phyloP scores from a whole-genome alignment of 1,284 basidiomycete genomes.

The Peniophora sp. region DNA sequence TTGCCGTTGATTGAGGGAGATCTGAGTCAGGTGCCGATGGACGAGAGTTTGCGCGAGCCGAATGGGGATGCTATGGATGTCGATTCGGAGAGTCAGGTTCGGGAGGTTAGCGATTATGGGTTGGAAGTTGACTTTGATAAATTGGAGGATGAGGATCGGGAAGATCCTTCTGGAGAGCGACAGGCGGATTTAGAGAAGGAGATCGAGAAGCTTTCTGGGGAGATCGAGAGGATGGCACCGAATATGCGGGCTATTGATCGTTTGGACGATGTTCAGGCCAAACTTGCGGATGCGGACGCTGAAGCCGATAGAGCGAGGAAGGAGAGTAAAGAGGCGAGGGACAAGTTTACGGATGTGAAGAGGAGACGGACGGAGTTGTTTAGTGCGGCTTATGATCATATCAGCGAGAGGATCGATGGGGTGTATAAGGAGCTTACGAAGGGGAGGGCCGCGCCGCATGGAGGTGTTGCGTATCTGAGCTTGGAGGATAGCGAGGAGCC shows the following conservation, averaged over 20 bases:
- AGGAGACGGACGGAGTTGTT: conserved; percentile 83
- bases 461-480: conserved; percentile 93
- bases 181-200: conserved; percentile 73
- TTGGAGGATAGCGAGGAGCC: conserved; percentile 98
- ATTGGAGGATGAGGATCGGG: conserved; percentile 79
- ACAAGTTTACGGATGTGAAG: conserved; percentile 87
- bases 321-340: conserved; percentile 83
- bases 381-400: conserved; percentile 95
- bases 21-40: conserved; percentile 86
- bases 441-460: conserved; percentile 87
- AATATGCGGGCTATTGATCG: conserved; percentile 95
- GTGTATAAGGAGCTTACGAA: conserved; percentile 99
- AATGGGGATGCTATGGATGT: conserved; percentile 82
- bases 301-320: conserved; percentile 75
- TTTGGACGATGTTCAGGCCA: conserved; percentile 87
- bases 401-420: conserved; percentile 87
- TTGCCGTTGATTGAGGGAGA: conserved; percentile 75
- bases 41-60: conserved; percentile 39
- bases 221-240: conserved; percentile 93
- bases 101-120: conserved; percentile 75
- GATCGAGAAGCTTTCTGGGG: conserved; percentile 65
- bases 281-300: conserved; percentile 64
- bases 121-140: conserved; percentile 84
- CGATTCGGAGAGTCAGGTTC: conserved; percentile 69
- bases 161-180: conserved; percentile 59